Percentiles rank a stretch among this genome's conserved stretches.
These are phyloP conservation scores for Rhododendron simsii DNA, from an alignment of 148 eudicot species.

Conservation along the genomic window DNA sequence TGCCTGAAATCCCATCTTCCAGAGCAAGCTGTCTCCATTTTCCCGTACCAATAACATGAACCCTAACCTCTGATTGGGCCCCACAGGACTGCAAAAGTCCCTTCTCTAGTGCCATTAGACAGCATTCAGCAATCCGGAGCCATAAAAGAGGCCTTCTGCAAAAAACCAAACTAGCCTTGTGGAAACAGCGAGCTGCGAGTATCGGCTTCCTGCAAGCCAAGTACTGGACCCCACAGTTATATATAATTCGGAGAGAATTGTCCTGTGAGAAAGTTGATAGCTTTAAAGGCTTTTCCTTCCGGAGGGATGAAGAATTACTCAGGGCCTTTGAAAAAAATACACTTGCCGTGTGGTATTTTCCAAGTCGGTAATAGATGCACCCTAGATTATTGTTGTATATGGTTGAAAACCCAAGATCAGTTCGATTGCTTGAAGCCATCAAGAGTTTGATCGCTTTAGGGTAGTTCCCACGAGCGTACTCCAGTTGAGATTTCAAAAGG, in stretches of 20 bases:
- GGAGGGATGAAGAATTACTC: constrained; percentile 41
- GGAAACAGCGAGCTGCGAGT: constrained; percentile 75
- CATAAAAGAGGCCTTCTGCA: constrained; percentile 69
- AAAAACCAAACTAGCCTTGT: constrained; percentile 60
- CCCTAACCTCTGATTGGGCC: constrained; percentile 35
- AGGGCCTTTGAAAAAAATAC: constrained; percentile 78
- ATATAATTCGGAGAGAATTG: constrained; percentile 61
- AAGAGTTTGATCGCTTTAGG: constrained; percentile 83
- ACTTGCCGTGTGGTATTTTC: constrained; percentile 65
- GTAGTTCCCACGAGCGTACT: constrained; percentile 81
- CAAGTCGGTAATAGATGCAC: constrained; percentile 77
- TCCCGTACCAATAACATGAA: constrained; percentile 71
- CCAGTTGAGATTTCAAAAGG: constrained; percentile 85
- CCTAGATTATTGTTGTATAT: constrained; percentile 81
- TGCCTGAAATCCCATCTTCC: constrained; percentile 30
- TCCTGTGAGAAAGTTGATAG: constrained; percentile 65
- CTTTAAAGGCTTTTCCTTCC: constrained; percentile 72
- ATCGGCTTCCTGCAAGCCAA: constrained; percentile 85
- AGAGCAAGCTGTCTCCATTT: constrained; percentile 79
- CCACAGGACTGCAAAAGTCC: constrained; percentile 40
- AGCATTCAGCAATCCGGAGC: constrained; percentile 91
- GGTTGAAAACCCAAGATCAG: constrained; percentile 59
- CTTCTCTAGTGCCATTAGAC: constrained; percentile 67
- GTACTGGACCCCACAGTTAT: constrained; percentile 79
- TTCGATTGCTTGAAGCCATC: constrained; percentile 64